Evolutionary conservation across 441 rosid genomes (phyloP), one percentile per base, ranked within the genome.

Genomic region (Mallotus japonicus): DNA sequence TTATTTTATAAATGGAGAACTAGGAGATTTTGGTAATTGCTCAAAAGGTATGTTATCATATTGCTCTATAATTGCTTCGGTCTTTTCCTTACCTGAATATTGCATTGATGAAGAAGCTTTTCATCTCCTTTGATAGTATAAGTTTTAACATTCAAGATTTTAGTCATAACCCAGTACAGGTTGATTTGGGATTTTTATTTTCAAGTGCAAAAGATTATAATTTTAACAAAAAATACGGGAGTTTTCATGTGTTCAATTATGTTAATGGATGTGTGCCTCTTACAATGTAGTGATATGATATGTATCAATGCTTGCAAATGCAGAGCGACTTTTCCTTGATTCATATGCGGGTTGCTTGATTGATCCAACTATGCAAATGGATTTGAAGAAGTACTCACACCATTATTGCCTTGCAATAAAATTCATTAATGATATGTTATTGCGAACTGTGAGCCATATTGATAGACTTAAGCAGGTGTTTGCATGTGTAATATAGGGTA

Each of bases 301-400:
- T 34, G 2, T 34, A 34, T 34, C 37, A 34, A 34, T 34, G 37
- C 37, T 34, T 34, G 37, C 37, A 34, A 34, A 34, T 34, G 62
- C 87, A 92, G 97, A 87, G 83, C 97, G 98, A 60, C 89, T 95
- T 57, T 87, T 92, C 71, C 86, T 95, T 12, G 97, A 92, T 80
- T 92, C 95, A 16, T 92, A 90, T 77, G 94, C 97, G 1, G 91
- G 91, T 78, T 95, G 99, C 86, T 83, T 95, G 73, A 85, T 89
- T 63, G 82, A 87, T 79, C 75, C 89, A 47, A 67, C 72, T 19
- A 44, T 77, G 63, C 82, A 77, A 65, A 85, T 81, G 83, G 85
- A 87, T 71, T 65, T 70, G 74, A 79, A 86, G 73, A 77, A 83
- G 75, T 62, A 65, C 76, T 73, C 83, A 20, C 85, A 84, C 64